A percentile compares a stretch with the other conserved stretches of the same genome.
Evolutionary conservation across 306 rosid genomes (phyloP).

Genomic region (Macrotyloma uniflorum): DNA sequence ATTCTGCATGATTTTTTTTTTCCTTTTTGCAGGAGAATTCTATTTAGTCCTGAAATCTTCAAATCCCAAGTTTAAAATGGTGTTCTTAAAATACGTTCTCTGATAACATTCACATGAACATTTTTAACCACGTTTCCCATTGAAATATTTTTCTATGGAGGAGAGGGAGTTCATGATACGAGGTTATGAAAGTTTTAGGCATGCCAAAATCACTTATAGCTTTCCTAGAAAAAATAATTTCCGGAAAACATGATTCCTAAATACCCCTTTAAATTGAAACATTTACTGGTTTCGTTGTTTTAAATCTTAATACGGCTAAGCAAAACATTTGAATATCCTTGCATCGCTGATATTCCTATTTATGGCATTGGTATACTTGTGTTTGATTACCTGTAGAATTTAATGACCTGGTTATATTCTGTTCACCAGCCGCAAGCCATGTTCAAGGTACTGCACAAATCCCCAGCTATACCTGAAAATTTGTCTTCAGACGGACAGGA

Average conservation of each 20-base stretch:
- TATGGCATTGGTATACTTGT: background rate
- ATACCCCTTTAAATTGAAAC: background rate
- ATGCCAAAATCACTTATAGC: background rate
- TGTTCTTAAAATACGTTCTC: background rate
- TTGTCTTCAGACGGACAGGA: slow-evolving; percentile 81
- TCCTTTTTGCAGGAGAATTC: background rate
- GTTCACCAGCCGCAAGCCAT: slow-evolving; percentile 86
- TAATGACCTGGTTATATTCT: slow-evolving; percentile 32
- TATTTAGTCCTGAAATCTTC: background rate
- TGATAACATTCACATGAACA: background rate
- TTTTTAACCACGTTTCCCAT: background rate
- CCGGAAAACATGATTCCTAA: background rate
- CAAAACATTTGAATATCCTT: slow-evolving; percentile 37
- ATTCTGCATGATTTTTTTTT: background rate
- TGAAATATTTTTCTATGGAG: background rate
- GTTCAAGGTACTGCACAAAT: slow-evolving; percentile 86
- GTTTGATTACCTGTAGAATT: slow-evolving; percentile 12
- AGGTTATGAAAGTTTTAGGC: background rate
- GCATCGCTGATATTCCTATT: slow-evolving; percentile 19
- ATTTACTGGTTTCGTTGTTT: slow-evolving; percentile 2
- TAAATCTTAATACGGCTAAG: background rate
- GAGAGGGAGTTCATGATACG: background rate
- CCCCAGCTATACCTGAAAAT: slow-evolving; percentile 76
- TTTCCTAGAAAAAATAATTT: background rate
- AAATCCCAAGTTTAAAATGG: background rate